phyloP scores from a whole-genome alignment of 495 filamentous ascomycete species.

The Daldinia bambusicola region DNA sequence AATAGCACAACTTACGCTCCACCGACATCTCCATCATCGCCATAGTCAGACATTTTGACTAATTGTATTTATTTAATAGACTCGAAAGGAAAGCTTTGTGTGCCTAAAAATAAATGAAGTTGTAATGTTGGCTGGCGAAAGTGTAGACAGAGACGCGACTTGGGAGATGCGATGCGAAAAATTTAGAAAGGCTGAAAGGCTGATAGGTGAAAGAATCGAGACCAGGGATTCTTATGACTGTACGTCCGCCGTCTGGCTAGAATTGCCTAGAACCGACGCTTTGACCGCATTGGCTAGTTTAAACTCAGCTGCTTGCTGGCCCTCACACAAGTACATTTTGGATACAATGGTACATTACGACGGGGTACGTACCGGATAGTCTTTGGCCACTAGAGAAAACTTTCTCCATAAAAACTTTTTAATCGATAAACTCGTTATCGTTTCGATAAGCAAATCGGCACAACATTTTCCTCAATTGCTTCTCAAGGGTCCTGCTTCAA shows the following conservation, averaged over 20 bases:
- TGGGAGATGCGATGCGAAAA: slow-evolving; percentile 40
- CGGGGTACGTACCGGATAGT: neutral
- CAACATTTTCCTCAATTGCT: slow-evolving; percentile 23
- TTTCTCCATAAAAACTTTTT: slow-evolving; percentile 1
- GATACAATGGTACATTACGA: too few relatives aligned
- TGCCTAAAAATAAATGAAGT: slow-evolving; percentile 6
- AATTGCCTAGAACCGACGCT: slow-evolving; percentile 5
- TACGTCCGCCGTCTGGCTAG: slow-evolving; percentile 22
- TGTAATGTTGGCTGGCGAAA: slow-evolving; percentile 26
- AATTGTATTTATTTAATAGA: slow-evolving; percentile 15
- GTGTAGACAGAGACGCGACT: slow-evolving; percentile 9
- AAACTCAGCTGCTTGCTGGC: neutral
- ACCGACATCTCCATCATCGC: slow-evolving; percentile 73
- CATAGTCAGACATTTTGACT: slow-evolving; percentile 85
- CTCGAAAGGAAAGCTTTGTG: slow-evolving; percentile 13
- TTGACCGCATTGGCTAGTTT: neutral
- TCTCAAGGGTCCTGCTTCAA: neutral
- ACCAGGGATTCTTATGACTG: slow-evolving; percentile 26
- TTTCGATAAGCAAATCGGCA: slow-evolving; percentile 17
- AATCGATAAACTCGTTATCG: neutral
- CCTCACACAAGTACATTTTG: neutral
- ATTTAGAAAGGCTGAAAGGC: slow-evolving; percentile 24
- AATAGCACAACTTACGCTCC: slow-evolving; percentile 53
- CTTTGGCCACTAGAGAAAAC: neutral
- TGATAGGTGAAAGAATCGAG: slow-evolving; percentile 44